Percentiles rank a stretch among this genome's conserved stretches.
These are phyloP conservation scores for Xylaria sp. DNA, from an alignment of 2,329 filamentous ascomycete species.

Conservation along the genomic window DNA sequence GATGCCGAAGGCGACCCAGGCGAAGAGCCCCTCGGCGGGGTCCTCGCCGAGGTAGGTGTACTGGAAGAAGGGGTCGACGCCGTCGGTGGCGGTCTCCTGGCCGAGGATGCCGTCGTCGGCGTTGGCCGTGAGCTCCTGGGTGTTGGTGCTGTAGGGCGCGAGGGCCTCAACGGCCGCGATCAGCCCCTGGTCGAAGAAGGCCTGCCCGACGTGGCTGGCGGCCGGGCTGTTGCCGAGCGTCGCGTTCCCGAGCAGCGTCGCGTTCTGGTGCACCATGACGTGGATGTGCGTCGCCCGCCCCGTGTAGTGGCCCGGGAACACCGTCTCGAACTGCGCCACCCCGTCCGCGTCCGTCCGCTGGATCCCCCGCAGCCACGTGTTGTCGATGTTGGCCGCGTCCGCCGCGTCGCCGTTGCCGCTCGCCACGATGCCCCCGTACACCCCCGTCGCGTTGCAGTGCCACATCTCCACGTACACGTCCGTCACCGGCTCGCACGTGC, in stretches of 20 bases:
- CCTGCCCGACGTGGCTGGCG: constrained; percentile 63
- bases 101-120: constrained; percentile 33
- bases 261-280: constrained; percentile 48
- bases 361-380: constrained; percentile 46
- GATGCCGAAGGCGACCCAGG: constrained; percentile 58
- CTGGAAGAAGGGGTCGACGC: constrained; percentile 46
- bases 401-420: constrained; percentile 45
- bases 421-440: constrained; percentile 50
- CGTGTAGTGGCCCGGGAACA: constrained; percentile 51
- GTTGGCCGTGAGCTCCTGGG: constrained; percentile 45
- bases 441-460: constrained; percentile 49
- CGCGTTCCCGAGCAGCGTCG: constrained; percentile 42
- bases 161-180: constrained; percentile 52
- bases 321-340: constrained; percentile 44
- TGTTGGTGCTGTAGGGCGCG: constrained; percentile 51
- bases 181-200: constrained; percentile 66
- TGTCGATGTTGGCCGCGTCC: constrained; percentile 43
- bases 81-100: constrained; percentile 31
- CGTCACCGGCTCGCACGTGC: constrained; percentile 55
- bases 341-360: constrained; percentile 45
- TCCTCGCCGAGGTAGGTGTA: constrained; percentile 60
- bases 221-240: constrained; percentile 50
- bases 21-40: constrained; percentile 55
- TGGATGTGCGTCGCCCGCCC: constrained; percentile 53
- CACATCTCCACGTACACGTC: constrained; percentile 57